Conservation (phyloP, 495 filamentous ascomycete genomes). For the Talaromyces proteolyticus region DNA sequence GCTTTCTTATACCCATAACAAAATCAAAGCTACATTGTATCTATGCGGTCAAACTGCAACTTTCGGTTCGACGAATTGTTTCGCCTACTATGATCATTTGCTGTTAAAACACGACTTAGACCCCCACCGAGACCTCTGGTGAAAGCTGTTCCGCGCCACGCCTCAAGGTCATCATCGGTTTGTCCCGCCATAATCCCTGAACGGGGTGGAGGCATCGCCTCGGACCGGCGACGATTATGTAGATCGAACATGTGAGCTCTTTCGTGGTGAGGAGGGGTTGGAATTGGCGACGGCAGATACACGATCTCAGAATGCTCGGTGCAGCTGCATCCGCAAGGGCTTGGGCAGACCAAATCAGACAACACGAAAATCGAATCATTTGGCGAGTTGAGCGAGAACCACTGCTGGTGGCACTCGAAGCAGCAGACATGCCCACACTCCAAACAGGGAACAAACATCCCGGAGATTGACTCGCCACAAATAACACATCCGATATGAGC, state of each 20-base stretch:
- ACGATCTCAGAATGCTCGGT: slow-evolving; percentile 24
- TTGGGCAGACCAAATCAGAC: slow-evolving; percentile 25
- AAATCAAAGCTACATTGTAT: slow-evolving; percentile 2
- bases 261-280: background rate
- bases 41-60: slow-evolving; percentile 3
- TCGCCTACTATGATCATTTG: slow-evolving; percentile 1
- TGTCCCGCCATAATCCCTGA: slow-evolving; percentile 14
- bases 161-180: slow-evolving; percentile 28
- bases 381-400: slow-evolving; percentile 24
- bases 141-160: slow-evolving; percentile 39
- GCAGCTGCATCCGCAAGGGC: slow-evolving; percentile 46
- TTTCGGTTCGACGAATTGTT: slow-evolving; percentile 4
- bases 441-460: slow-evolving; percentile 46
- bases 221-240: slow-evolving; percentile 20
- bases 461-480: slow-evolving; percentile 39
- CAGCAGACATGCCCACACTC: slow-evolving; percentile 48
- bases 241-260: background rate
- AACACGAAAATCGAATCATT: background rate
- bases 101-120: slow-evolving; percentile 29
- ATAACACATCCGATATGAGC: slow-evolving; percentile 38
- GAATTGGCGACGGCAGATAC: background rate
- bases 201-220: slow-evolving; percentile 4
- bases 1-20: too few species aligned
- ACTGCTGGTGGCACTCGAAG: slow-evolving; percentile 36
- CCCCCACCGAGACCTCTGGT: slow-evolving; percentile 39